These are phyloP conservation scores for Mrakia gelida DNA, from an alignment of 768 basidiomycete species.

Conservation along the genomic window DNA sequence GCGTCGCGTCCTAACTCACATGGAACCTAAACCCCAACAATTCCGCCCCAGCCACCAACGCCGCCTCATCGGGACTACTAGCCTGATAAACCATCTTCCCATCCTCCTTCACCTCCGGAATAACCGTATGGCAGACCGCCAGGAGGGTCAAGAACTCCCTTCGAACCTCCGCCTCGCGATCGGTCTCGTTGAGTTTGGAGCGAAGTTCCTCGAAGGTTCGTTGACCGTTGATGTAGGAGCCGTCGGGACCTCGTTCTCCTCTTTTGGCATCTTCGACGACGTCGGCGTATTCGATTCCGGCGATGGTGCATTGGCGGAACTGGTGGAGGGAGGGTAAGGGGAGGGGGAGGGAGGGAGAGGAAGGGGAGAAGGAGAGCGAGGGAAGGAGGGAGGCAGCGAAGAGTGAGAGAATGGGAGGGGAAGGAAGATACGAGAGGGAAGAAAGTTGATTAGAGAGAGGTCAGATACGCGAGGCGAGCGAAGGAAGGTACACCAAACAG, in stretches of 20 bases:
- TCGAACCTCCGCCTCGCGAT: constrained; percentile 52
- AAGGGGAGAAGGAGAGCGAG: not conserved
- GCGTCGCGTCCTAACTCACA: constrained; percentile 52
- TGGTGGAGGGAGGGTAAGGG: not conserved
- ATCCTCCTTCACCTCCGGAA: constrained; percentile 73
- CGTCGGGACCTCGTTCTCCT: constrained; percentile 58
- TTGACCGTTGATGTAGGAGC: constrained; percentile 58
- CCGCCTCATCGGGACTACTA: constrained; percentile 96
- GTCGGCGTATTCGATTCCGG: constrained; percentile 82
- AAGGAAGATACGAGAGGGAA: not conserved
- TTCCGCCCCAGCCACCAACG: constrained; percentile 90
- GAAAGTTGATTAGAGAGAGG: too few relatives aligned
- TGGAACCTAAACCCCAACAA: constrained; percentile 87
- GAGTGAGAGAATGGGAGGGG: not conserved
- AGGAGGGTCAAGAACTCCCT: constrained; percentile 74
- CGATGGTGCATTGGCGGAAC: constrained; percentile 82
- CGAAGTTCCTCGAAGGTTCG: constrained; percentile 72
- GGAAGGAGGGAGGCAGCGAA: too few relatives aligned
- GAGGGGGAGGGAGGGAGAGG: not conserved
- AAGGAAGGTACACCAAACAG: not conserved
- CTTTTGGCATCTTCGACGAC: constrained; percentile 79
- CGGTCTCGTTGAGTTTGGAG: constrained; percentile 22
- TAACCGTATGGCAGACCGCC: constrained; percentile 96
- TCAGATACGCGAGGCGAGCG: not conserved
- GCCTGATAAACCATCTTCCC: constrained; percentile 94